Conservation (phyloP, 2,329 filamentous ascomycete genomes). For the Claviceps monticola region DNA sequence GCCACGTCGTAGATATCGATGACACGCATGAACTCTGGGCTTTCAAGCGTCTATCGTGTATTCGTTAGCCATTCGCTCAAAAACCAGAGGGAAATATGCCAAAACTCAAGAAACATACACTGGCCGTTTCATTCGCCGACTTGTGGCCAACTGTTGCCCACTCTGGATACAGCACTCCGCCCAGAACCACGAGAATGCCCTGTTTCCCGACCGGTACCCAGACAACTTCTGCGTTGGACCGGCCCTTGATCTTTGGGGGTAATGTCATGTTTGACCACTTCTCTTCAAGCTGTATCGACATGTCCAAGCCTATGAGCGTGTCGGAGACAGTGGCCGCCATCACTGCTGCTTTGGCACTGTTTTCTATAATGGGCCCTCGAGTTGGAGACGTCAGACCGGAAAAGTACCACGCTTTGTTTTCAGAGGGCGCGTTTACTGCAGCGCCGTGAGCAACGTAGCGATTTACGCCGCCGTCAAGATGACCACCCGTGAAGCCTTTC, state of each 20-base stretch:
- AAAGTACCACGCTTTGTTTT: conserved; percentile 61
- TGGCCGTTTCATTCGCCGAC: conserved; percentile 18
- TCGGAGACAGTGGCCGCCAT: conserved; percentile 35
- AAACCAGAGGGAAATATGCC: background rate
- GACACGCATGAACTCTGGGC: conserved; percentile 54
- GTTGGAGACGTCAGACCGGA: conserved; percentile 42
- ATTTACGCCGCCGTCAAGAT: conserved; percentile 34
- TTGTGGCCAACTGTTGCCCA: conserved; percentile 20
- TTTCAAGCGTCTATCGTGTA: conserved; percentile 38
- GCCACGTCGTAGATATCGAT: conserved; percentile 71
- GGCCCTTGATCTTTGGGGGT: conserved; percentile 31
- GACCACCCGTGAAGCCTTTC: conserved; percentile 26
- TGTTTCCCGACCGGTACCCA: conserved; percentile 67
- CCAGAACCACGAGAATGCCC: conserved; percentile 64
- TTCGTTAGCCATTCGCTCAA: conserved; percentile 1
- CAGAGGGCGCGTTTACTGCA: conserved; percentile 49
- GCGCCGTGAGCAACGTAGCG: conserved; percentile 52
- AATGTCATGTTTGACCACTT: conserved; percentile 45
- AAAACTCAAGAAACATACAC: conserved; percentile 15
- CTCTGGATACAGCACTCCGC: conserved; percentile 53
- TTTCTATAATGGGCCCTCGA: conserved; percentile 34
- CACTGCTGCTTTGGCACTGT: conserved; percentile 17
- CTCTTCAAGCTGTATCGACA: conserved; percentile 33
- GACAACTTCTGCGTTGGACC: conserved; percentile 51
- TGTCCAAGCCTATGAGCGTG: conserved; percentile 47